phyloP scores from a whole-genome alignment of 2,329 filamentous ascomycete genomes.

The Exutisphaerella laricina region DNA sequence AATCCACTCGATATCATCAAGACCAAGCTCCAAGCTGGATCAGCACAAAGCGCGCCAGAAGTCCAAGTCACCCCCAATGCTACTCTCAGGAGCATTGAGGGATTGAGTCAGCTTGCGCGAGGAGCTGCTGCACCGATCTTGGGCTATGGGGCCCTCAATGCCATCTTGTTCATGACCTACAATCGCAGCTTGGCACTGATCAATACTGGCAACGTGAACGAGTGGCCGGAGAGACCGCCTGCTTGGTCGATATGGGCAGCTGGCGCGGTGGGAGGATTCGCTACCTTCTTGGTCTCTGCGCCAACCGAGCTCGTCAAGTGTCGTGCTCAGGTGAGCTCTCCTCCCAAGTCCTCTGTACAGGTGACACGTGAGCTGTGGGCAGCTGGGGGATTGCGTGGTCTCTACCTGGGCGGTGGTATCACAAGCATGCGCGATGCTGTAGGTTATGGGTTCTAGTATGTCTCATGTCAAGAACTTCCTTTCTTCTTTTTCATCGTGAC shows the following conservation, averaged over 20 bases:
- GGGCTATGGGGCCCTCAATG: conserved; percentile 86
- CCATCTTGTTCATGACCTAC: conserved; percentile 72
- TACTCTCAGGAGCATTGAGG: conserved; percentile 5
- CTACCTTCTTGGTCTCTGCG: conserved; percentile 78
- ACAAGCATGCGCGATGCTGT: conserved; percentile 80
- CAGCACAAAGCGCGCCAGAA: conserved; percentile 10
- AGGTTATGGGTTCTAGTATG: conserved; percentile 90
- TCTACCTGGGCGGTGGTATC: conserved; percentile 76
- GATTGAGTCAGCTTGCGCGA: neutral
- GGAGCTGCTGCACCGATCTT: conserved; percentile 81
- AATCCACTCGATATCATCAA: conserved; percentile 70
- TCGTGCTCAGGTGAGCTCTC: conserved; percentile 63
- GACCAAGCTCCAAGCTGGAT: conserved; percentile 69
- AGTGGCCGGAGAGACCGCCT: conserved; percentile 14
- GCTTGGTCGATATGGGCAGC: conserved; percentile 51
- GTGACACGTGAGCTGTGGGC: conserved; percentile 31
- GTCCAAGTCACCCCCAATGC: neutral
- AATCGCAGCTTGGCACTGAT: conserved; percentile 71
- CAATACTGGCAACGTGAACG: conserved; percentile 29
- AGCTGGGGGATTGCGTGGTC: conserved; percentile 52
- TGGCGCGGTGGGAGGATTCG: conserved; percentile 74
- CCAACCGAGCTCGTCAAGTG: conserved; percentile 92
- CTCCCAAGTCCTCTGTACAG: conserved; percentile 25
- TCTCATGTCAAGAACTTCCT: conserved; percentile 10
- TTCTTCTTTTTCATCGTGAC: neutral